Conservation (phyloP, 2,329 filamentous ascomycete genomes). For the Elsinoe arachidis region DNA sequence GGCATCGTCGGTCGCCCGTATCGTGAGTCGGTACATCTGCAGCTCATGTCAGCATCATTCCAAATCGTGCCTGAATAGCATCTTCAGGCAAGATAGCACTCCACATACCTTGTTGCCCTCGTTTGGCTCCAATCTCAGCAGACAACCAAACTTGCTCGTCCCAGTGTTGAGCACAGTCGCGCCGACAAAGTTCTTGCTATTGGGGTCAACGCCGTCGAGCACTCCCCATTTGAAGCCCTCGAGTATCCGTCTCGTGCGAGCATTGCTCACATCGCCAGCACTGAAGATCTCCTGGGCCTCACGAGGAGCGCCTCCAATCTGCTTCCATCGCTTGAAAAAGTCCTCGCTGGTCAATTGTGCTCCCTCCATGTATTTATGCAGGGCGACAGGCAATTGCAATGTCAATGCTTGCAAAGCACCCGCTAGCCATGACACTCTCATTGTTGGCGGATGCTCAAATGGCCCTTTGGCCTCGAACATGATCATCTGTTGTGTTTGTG, state of each 20-base stretch:
- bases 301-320: constrained; percentile 80
- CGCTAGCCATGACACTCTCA: constrained; percentile 87
- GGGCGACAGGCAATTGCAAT: constrained; percentile 74
- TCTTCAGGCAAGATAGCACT: not conserved
- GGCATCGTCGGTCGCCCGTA: constrained; percentile 84
- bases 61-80: not conserved
- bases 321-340: constrained; percentile 99
- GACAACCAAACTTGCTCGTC: constrained; percentile 85
- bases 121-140: constrained; percentile 91
- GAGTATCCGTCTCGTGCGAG: constrained; percentile 63
- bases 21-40: constrained; percentile 91
- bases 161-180: constrained; percentile 72
- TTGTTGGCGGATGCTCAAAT: constrained; percentile 78
- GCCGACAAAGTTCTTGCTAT: constrained; percentile 86
- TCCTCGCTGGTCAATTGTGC: constrained; percentile 81
- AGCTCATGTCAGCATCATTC: constrained; percentile 17
- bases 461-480: constrained; percentile 83
- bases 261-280: constrained; percentile 56
- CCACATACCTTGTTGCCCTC: constrained; percentile 73
- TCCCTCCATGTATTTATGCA: constrained; percentile 95
- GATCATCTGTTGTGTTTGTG: constrained; percentile 84
- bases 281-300: constrained; percentile 84
- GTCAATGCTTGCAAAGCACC: constrained; percentile 89
- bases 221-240: constrained; percentile 86
- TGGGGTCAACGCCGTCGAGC: constrained; percentile 78